Conservation (phyloP, 2,329 filamentous ascomycete genomes). For the Aphanoascus verrucosus region DNA sequence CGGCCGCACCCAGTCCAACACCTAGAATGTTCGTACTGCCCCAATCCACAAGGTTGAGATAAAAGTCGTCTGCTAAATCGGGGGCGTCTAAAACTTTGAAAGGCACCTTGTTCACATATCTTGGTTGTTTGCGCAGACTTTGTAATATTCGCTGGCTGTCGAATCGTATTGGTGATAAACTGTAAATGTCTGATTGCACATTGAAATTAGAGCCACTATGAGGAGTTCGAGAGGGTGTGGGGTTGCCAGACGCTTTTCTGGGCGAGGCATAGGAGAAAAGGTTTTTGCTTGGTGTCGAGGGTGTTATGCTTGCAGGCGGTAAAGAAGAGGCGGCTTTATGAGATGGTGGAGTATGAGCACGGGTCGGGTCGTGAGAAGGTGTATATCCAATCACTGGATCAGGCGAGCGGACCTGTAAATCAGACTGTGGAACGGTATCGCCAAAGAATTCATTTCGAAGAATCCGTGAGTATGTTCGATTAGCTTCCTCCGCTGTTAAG, state of each 20-base stretch:
- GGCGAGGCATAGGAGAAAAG: constrained; percentile 86
- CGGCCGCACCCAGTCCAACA: constrained; percentile 81
- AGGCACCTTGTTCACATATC: constrained; percentile 88
- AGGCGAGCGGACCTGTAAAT: constrained; percentile 52
- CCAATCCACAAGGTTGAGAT: constrained; percentile 95
- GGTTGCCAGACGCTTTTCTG: constrained; percentile 63
- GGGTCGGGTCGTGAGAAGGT: constrained; percentile 52
- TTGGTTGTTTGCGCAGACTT: constrained; percentile 75
- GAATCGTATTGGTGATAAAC: constrained; percentile 82
- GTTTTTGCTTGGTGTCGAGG: constrained; percentile 94
- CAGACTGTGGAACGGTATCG: constrained; percentile 70
- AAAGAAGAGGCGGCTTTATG: constrained; percentile 50
- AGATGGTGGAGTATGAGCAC: constrained; percentile 71
- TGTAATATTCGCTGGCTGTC: constrained; percentile 89
- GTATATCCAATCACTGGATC: constrained; percentile 41
- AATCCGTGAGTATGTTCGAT: constrained; percentile 79
- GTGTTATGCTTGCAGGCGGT: constrained; percentile 65
- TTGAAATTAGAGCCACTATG: constrained; percentile 82
- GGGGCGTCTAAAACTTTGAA: constrained; percentile 97
- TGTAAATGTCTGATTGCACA: constrained; percentile 85
- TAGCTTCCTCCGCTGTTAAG: constrained; percentile 71
- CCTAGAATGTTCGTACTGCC: constrained; percentile 88
- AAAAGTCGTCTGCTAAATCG: constrained; percentile 93
- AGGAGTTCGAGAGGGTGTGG: constrained; percentile 79
- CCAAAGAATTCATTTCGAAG: constrained; percentile 90